A percentile compares a stretch with the other conserved stretches of the same genome.
Conservation (phyloP, 1,284 basidiomycete genomes). For the Hymenochaete sp. region DNA sequence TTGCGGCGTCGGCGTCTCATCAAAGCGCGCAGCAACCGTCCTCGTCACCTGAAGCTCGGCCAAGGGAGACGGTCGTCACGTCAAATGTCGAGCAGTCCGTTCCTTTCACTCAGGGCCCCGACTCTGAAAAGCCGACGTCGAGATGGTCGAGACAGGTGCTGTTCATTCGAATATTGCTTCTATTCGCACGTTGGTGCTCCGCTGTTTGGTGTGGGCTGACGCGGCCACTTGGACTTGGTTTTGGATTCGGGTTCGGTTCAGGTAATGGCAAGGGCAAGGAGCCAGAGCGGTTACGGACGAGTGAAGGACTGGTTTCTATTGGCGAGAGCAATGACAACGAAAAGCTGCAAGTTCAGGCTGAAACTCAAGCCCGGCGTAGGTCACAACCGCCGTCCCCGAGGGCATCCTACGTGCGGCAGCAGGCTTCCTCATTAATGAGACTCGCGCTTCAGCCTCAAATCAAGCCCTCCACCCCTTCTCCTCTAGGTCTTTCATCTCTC, state of each 20-base stretch:
- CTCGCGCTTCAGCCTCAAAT: slow-evolving; percentile 7
- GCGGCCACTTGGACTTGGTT: slow-evolving; percentile 17
- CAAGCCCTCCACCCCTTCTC: slow-evolving; percentile 14
- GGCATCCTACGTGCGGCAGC: slow-evolving; percentile 2
- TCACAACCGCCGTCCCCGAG: neutral
- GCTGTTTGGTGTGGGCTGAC: slow-evolving; percentile 38
- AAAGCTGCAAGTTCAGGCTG: slow-evolving; percentile 30
- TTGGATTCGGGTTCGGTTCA: slow-evolving; percentile 8
- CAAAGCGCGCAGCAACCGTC: neutral
- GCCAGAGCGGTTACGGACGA: slow-evolving; percentile 24
- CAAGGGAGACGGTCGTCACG: slow-evolving; percentile 9
- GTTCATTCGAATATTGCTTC: slow-evolving; percentile 42
- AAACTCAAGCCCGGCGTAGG: slow-evolving; percentile 4
- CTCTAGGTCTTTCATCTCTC: slow-evolving; percentile 17
- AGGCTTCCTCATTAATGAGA: slow-evolving; percentile 8
- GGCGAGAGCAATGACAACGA: slow-evolving; percentile 31
- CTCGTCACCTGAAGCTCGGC: too few relatives aligned
- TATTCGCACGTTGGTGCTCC: slow-evolving; percentile 45
- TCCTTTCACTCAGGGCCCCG: slow-evolving; percentile 14
- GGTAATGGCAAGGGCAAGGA: slow-evolving; percentile 13
- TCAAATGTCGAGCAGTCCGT: too few relatives aligned
- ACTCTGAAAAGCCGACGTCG: slow-evolving; percentile 21
- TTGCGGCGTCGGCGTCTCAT: neutral
- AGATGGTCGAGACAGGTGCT: slow-evolving; percentile 39
- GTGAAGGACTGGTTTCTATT: slow-evolving; percentile 24